Conservation (phyloP, 2,329 filamentous ascomycete genomes). For the Nemania sp. region DNA sequence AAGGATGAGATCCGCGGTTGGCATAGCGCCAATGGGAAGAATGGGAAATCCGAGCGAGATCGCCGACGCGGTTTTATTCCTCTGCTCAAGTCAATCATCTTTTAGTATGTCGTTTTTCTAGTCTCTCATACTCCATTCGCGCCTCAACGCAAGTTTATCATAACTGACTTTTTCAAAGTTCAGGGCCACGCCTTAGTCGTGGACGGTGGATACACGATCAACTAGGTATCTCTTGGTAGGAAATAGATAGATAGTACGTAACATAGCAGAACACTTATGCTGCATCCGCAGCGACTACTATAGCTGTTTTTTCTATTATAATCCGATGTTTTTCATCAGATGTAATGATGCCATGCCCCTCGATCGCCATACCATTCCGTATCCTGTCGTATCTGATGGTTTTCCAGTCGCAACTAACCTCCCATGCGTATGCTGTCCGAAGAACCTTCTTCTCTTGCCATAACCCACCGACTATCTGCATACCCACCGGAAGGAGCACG, state of each 20-base stretch:
- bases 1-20: slow-evolving; percentile 10
- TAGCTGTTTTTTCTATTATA: not conserved
- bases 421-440: slow-evolving; percentile 60
- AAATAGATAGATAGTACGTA: not conserved
- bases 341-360: not conserved
- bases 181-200: slow-evolving; percentile 65
- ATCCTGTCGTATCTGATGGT: not conserved
- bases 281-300: not conserved
- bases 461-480: slow-evolving; percentile 66
- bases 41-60: slow-evolving; percentile 64
- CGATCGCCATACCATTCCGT: not conserved
- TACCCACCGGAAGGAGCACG: slow-evolving; percentile 61
- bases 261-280: not conserved
- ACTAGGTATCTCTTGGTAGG: slow-evolving; percentile 43
- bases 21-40: slow-evolving; percentile 61
- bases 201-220: slow-evolving; percentile 66
- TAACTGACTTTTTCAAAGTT: slow-evolving; percentile 41
- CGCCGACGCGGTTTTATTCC: slow-evolving; percentile 62
- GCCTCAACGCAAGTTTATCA: not conserved
- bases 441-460: slow-evolving; percentile 64
- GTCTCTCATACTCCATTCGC: not conserved
- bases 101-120: slow-evolving; percentile 50
- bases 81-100: slow-evolving; percentile 61
- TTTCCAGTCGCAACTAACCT: slow-evolving; percentile 60
- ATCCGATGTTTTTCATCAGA: not conserved